Conservation (phyloP, 257 asterid species). For the Fraxinus quadrangulata region DNA sequence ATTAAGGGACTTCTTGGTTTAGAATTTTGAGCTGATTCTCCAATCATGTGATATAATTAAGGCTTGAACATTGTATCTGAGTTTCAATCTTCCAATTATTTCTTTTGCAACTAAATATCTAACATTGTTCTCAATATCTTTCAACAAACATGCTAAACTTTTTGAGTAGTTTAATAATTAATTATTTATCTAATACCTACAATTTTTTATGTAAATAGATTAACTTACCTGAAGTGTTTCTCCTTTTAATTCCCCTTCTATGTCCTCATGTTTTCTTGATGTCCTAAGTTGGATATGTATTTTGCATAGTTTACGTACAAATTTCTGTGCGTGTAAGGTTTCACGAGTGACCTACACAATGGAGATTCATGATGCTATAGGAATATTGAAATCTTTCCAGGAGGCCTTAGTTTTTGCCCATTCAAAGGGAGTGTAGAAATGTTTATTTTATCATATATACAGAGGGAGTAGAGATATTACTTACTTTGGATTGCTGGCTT, state of each 20-base stretch:
- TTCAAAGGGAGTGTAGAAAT: not conserved
- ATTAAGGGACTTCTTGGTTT: too few species aligned
- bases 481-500: conserved; percentile 9
- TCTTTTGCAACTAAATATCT: not conserved
- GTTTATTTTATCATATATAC: conserved; percentile 15
- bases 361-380: conserved; percentile 1
- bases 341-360: not conserved
- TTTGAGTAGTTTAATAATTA: not conserved
- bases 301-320: conserved; percentile 2
- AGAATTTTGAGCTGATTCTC: too few species aligned
- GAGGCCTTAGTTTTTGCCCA: not conserved
- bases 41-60: too few species aligned
- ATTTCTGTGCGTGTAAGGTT: not conserved
- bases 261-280: not conserved
- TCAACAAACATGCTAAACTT: not conserved
- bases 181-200: not conserved
- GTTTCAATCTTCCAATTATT: too few species aligned
- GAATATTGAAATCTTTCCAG: conserved; percentile 12
- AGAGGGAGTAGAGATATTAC: conserved; percentile 19
- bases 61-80: too few species aligned
- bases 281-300: conserved; percentile 7
- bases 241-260: not conserved
- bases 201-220: not conserved
- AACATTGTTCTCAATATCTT: not conserved
- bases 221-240: not conserved